phyloP scores from a whole-genome alignment of 2,329 filamentous ascomycete species.

The Microsporum audouinii region DNA sequence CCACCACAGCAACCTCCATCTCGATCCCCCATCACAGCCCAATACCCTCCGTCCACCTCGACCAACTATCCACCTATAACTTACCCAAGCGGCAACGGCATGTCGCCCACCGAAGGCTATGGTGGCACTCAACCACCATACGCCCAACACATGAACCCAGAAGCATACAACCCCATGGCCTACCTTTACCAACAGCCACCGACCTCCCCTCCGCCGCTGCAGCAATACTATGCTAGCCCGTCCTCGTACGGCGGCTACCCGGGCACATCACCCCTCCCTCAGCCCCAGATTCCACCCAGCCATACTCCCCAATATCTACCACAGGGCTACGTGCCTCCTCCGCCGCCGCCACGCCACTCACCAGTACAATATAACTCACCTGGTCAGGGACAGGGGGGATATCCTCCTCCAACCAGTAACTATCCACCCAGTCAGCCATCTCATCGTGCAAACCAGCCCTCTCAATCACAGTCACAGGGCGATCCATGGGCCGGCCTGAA shows the following conservation, averaged over 20 bases:
- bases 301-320: slow-evolving; percentile 41
- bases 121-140: slow-evolving; percentile 21
- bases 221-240: slow-evolving; percentile 28
- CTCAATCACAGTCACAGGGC: slow-evolving; percentile 19
- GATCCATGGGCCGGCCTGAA: slow-evolving; percentile 63
- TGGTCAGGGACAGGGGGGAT: not conserved
- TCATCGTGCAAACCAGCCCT: slow-evolving; percentile 9
- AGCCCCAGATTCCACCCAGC: slow-evolving; percentile 18
- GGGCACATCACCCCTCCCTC: slow-evolving; percentile 22
- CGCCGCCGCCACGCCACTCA: slow-evolving; percentile 54
- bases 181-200: slow-evolving; percentile 35
- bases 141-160: slow-evolving; percentile 26
- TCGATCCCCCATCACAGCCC: not conserved
- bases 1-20: not conserved
- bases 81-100: slow-evolving; percentile 1
- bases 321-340: slow-evolving; percentile 55
- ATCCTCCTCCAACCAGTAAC: slow-evolving; percentile 41
- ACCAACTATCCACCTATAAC: not conserved
- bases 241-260: slow-evolving; percentile 26
- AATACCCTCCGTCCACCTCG: not conserved
- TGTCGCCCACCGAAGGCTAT: slow-evolving; percentile 18
- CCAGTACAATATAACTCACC: slow-evolving; percentile 37
- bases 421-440: slow-evolving; percentile 31
- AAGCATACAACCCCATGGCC: slow-evolving; percentile 42
- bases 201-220: slow-evolving; percentile 34